Evolutionary conservation across 768 basidiomycete genomes (phyloP), one percentile per base, ranked within the genome.

Genomic region (Lentinus tigrinus): DNA sequence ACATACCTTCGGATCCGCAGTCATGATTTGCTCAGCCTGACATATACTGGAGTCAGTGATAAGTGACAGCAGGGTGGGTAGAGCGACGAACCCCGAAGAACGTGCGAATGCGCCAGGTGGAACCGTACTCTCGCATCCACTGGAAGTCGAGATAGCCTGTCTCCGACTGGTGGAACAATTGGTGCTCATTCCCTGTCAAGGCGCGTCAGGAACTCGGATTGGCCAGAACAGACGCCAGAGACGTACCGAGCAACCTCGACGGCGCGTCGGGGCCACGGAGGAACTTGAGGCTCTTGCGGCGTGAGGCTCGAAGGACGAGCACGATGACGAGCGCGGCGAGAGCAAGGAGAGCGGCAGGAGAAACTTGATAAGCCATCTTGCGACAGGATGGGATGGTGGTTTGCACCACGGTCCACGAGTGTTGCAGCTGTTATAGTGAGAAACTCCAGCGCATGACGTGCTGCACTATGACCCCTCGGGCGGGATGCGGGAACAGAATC

Each of bases 41-140:
- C 13, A 21, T 17, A 19, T 7, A 34, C n/a, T 13, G 16, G 5
- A 31, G 19, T 49, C 17, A 49, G 27, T n/a, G n/a, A n/a, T n/a
- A n/a, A n/a, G n/a, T n/a, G n/a, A n/a, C n/a, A n/a, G n/a, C n/a
- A n/a, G n/a, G n/a, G n/a, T n/a, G n/a, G n/a, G n/a, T n/a, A n/a
- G n/a, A n/a, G n/a, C 16, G 2, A 52, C 67, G 26, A n/a, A 69
- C 67, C 14, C 62, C 60, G 14, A 69, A 57, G 37, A 39, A 56
- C 11, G 58, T 59, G 16, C 46, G 49, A 17, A 36, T 48, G 11
- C 54, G 44, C 60, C 66, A 63, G 2, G 63, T 59, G 6, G 52
- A 23, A 6, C 66, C 67, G 34, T 56, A 69, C 37, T 65, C 56
- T 9, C 48, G 31, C 24, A 48, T 40, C 60, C 65, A 67, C 44